phyloP scores from a whole-genome alignment of 768 basidiomycete species.

The Leccinum uliginosum region DNA sequence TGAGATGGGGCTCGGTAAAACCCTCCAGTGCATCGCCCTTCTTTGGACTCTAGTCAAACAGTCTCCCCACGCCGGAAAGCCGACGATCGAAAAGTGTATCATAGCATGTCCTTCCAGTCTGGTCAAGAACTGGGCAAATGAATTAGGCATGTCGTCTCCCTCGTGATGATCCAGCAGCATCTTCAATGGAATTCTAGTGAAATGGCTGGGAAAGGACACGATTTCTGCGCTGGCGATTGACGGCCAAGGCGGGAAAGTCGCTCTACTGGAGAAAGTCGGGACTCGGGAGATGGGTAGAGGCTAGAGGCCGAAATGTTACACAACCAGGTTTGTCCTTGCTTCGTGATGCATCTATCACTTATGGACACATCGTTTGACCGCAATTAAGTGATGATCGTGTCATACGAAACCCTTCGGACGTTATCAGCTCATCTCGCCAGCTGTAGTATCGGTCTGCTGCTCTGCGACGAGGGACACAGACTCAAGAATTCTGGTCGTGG shows the following conservation, averaged over 20 bases:
- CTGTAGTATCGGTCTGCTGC: conserved; percentile 1
- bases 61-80: conserved; percentile 81
- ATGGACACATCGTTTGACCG: not conserved
- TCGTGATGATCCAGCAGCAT: not conserved
- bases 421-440: conserved; percentile 28
- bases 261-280: conserved; percentile 73
- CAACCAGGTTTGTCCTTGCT: conserved; percentile 64
- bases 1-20: conserved; percentile 98
- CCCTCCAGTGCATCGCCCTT: conserved; percentile 92
- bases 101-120: conserved; percentile 96
- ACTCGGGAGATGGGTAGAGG: conserved; percentile 88
- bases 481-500: conserved; percentile 87
- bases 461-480: conserved; percentile 89
- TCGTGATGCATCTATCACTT: not conserved
- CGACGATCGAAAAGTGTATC: conserved; percentile 93
- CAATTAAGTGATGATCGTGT: conserved; percentile 91
- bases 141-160: conserved; percentile 62
- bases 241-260: conserved; percentile 84
- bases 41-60: conserved; percentile 96
- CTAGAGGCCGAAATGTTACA: conserved; percentile 83
- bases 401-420: conserved; percentile 91
- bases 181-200: conserved; percentile 46
- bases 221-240: conserved; percentile 85
- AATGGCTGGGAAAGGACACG: conserved; percentile 90
- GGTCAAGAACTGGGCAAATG: conserved; percentile 98